Evolutionary conservation across 352 stramenopile genomes (phyloP).

Genomic region (Phytophthora pistaciae): DNA sequence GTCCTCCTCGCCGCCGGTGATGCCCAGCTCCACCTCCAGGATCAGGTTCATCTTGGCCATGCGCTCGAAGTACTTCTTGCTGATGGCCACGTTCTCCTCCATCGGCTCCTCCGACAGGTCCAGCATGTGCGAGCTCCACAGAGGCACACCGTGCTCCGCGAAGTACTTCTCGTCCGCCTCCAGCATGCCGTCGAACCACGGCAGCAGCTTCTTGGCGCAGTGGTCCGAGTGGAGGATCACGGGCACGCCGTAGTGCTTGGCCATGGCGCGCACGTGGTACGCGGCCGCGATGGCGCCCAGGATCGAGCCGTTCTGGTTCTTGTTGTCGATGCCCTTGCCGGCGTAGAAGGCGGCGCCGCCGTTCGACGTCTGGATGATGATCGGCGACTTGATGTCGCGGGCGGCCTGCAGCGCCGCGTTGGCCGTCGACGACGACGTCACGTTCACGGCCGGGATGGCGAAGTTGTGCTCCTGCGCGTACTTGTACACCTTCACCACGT

Average conservation of each 20-base stretch:
- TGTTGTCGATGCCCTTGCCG: conserved; percentile 97
- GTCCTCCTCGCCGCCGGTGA: conserved; percentile 98
- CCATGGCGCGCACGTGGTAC: conserved; percentile 97
- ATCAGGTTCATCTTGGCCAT: conserved; percentile 97
- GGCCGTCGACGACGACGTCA: conserved; percentile 95
- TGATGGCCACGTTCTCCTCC: conserved; percentile 98
- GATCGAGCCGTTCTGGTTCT: conserved; percentile 87
- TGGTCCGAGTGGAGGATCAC: conserved; percentile 99
- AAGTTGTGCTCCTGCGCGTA: conserved; percentile 96
- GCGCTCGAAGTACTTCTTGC: conserved; percentile 98
- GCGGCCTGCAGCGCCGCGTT: conserved; percentile 98
- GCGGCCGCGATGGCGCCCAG: conserved; percentile 90
- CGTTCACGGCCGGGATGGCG: conserved; percentile 98
- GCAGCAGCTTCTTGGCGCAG: conserved; percentile 98
- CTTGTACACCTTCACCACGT: conserved; percentile 93
- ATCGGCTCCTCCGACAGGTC: conserved; percentile 98
- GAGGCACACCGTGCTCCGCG: conserved; percentile 91
- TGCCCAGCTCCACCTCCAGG: conserved; percentile 98
- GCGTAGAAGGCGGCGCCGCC: conserved; percentile 97
- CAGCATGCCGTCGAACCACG: conserved; percentile 98
- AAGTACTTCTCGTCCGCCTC: conserved; percentile 97
- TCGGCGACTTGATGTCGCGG: conserved; percentile 96
- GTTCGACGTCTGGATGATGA: conserved; percentile 99
- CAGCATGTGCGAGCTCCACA: conserved; percentile 99
- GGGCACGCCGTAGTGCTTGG: conserved; percentile 96